Evolutionary conservation across 2,329 filamentous ascomycete genomes (phyloP).

Genomic region (Fusarium sp.): DNA sequence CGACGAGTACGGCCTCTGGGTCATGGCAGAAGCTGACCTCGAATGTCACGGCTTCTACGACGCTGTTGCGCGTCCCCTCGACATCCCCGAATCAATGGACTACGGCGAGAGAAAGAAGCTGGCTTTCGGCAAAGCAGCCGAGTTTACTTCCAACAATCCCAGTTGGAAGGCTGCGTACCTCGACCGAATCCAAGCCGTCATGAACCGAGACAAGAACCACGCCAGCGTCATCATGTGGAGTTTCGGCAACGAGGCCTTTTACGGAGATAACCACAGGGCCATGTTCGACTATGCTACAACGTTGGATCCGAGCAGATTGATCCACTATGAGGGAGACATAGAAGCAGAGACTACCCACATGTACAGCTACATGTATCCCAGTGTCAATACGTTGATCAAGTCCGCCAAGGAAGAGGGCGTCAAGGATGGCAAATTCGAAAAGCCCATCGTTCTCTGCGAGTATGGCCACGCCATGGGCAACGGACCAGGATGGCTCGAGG

Average conservation of each 20-base stretch:
- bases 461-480: slow-evolving; percentile 77
- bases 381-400: slow-evolving; percentile 59
- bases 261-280: slow-evolving; percentile 71
- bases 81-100: slow-evolving; percentile 64
- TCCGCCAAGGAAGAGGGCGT: slow-evolving; percentile 56
- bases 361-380: slow-evolving; percentile 73
- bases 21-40: slow-evolving; percentile 61
- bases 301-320: slow-evolving; percentile 64
- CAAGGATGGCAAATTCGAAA: slow-evolving; percentile 56
- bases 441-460: slow-evolving; percentile 69
- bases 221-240: slow-evolving; percentile 77
- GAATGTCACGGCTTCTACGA: slow-evolving; percentile 65
- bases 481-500: slow-evolving; percentile 73
- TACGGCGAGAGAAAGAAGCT: slow-evolving; percentile 68
- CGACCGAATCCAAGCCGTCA: slow-evolving; percentile 70
- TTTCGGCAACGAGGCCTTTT: slow-evolving; percentile 77
- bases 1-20: slow-evolving; percentile 73
- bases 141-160: slow-evolving; percentile 69
- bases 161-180: slow-evolving; percentile 71
- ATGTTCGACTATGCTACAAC: slow-evolving; percentile 72
- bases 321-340: slow-evolving; percentile 74
- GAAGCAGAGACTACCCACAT: slow-evolving; percentile 69
- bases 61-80: slow-evolving; percentile 57
- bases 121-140: slow-evolving; percentile 62
- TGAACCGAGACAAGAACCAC: slow-evolving; percentile 76